These are phyloP conservation scores for Fagopyrum esculentum DNA, from an alignment of 148 eudicot species.

Conservation along the genomic window DNA sequence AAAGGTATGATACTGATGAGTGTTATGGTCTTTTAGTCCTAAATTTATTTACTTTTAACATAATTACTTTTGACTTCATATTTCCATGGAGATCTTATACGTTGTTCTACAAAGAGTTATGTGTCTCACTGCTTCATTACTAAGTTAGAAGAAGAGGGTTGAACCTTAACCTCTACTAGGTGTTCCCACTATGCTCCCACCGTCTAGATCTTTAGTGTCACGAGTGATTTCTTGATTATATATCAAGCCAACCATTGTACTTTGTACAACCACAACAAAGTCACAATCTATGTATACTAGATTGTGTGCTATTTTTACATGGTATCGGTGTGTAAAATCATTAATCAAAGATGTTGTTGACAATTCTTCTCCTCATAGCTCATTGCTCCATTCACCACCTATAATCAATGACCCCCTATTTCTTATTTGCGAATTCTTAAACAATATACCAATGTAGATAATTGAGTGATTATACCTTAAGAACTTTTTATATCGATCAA, in stretches of 20 bases:
- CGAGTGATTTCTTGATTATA: neutral
- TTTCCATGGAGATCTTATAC: no score
- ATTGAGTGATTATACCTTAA: neutral
- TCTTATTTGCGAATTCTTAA: constrained; percentile 41
- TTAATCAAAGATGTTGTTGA: constrained; percentile 86
- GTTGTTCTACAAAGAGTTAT: no score
- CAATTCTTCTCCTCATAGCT: constrained; percentile 87
- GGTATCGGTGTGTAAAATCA: constrained; percentile 72
- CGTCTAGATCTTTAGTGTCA: no score
- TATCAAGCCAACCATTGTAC: neutral
- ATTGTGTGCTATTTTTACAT: constrained; percentile 36
- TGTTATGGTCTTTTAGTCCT: no score
- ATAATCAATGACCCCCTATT: constrained; percentile 67
- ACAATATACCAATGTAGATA: neutral
- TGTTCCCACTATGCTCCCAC: no score
- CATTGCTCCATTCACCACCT: constrained; percentile 97
- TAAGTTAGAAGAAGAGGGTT: no score
- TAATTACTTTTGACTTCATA: no score
- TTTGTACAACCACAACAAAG: neutral
- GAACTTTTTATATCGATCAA: neutral
- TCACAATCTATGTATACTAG: neutral
- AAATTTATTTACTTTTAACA: no score
- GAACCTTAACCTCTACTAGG: no score
- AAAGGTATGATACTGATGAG: no score
- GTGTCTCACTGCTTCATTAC: no score